These are phyloP conservation scores for Scleroderma citrinum DNA, from an alignment of 768 basidiomycete species.

Conservation along the genomic window DNA sequence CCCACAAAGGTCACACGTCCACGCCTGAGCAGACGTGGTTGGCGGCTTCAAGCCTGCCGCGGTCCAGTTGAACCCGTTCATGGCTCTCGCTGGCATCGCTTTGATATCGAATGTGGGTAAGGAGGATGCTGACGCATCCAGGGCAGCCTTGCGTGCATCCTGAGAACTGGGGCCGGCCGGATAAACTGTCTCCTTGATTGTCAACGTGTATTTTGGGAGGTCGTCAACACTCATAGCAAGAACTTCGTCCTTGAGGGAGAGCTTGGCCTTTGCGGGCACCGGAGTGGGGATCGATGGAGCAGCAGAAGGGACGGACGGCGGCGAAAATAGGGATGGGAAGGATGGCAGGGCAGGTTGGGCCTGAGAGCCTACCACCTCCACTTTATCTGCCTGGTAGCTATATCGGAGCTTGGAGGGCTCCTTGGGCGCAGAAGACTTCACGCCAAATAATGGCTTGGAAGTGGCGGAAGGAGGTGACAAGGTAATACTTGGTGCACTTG, in stretches of 20 bases:
- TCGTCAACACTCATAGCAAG: slow-evolving; percentile 24
- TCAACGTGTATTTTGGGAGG: slow-evolving; percentile 33
- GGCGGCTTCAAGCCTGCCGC: slow-evolving; percentile 55
- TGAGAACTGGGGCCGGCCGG: slow-evolving; percentile 18
- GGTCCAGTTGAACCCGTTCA: slow-evolving; percentile 52
- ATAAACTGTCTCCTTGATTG: slow-evolving; percentile 8
- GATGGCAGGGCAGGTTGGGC: background rate
- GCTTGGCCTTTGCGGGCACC: slow-evolving; percentile 10
- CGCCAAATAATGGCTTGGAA: slow-evolving; percentile 18
- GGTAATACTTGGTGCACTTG: background rate
- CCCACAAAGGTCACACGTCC: slow-evolving; percentile 55
- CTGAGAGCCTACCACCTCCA: slow-evolving; percentile 24
- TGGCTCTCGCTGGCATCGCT: slow-evolving; percentile 13
- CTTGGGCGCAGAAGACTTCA: slow-evolving; percentile 57
- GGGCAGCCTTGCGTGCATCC: slow-evolving; percentile 32
- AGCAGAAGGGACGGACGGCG: slow-evolving; percentile 28
- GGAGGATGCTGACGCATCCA: slow-evolving; percentile 31
- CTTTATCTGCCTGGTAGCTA: slow-evolving; percentile 57
- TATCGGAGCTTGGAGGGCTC: slow-evolving; percentile 76
- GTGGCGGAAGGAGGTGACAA: slow-evolving; percentile 17
- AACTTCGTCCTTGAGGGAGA: slow-evolving; percentile 25
- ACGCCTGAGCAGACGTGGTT: slow-evolving; percentile 25
- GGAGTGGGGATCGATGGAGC: background rate
- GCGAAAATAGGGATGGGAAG: slow-evolving; percentile 3
- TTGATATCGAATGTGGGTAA: slow-evolving; percentile 43